phyloP scores from a whole-genome alignment of 2,329 filamentous ascomycete genomes.

The Raffaelea arxii region DNA sequence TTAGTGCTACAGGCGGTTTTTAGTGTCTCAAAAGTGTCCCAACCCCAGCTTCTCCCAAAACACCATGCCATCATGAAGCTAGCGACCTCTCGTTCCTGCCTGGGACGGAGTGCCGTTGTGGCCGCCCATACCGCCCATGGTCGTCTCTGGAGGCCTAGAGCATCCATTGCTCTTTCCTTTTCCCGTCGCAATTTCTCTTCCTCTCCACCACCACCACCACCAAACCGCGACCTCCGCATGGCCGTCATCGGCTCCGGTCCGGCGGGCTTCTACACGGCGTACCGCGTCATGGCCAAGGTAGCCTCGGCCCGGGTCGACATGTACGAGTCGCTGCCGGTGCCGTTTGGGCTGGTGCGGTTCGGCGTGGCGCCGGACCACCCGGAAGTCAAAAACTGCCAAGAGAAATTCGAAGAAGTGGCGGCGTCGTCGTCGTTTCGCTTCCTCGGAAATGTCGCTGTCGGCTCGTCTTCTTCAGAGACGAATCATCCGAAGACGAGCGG shows the following conservation, averaged over 20 bases:
- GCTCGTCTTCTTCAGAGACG: too few relatives aligned
- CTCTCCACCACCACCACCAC: neutral
- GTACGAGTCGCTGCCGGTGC: conserved; percentile 90
- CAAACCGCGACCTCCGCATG: conserved; percentile 50
- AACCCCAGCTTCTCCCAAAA: too few relatives aligned
- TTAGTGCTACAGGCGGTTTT: too few relatives aligned
- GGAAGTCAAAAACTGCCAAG: conserved; percentile 97
- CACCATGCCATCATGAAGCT: too few relatives aligned
- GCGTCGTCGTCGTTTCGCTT: conserved; percentile 77
- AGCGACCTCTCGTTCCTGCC: too few relatives aligned
- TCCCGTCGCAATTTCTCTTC: neutral
- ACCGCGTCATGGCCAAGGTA: conserved; percentile 70
- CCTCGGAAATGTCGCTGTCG: conserved; percentile 79
- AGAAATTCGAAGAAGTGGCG: conserved; percentile 86
- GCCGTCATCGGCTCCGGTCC: conserved; percentile 90
- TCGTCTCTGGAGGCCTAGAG: too few relatives aligned
- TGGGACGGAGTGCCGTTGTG: too few relatives aligned
- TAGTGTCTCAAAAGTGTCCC: too few relatives aligned
- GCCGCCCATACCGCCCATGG: too few relatives aligned
- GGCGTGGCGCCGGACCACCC: conserved; percentile 98
- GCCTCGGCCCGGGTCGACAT: conserved; percentile 73
- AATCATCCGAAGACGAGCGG: conserved; percentile 26
- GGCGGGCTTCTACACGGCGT: conserved; percentile 90
- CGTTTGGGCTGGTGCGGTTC: conserved; percentile 84
- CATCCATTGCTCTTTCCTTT: neutral